Conservation (phyloP, 306 rosid species). For the Lablab purpureus region DNA sequence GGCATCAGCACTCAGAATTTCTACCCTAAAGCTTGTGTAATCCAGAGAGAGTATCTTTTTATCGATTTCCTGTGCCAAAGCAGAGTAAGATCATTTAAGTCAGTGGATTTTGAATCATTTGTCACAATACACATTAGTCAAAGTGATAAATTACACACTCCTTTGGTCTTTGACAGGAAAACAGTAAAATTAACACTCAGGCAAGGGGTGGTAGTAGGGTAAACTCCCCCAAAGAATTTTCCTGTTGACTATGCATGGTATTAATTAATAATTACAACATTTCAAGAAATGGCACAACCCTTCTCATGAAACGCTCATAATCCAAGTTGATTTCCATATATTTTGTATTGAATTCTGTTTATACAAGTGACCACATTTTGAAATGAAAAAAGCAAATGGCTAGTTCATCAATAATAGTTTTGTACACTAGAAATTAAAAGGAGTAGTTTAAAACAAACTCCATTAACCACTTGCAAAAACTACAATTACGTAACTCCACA, state of each 20-base stretch:
- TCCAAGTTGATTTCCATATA: neutral
- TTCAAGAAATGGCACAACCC: neutral
- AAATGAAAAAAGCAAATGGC: neutral
- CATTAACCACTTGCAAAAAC: neutral
- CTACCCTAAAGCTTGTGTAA: constrained; percentile 54
- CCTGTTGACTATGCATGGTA: neutral
- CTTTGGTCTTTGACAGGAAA: neutral
- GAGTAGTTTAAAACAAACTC: neutral
- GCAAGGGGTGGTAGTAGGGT: neutral
- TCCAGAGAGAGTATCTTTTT: constrained; percentile 62
- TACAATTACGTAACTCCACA: neutral
- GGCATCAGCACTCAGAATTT: constrained; percentile 73
- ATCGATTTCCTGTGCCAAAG: constrained; percentile 64
- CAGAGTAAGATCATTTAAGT: constrained; percentile 3
- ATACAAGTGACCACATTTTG: neutral
- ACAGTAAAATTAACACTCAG: neutral
- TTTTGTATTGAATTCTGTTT: too few species aligned
- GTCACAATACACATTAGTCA: neutral
- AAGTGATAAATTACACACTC: neutral
- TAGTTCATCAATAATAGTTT: neutral
- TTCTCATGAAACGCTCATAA: neutral
- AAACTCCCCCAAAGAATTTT: neutral
- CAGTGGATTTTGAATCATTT: neutral
- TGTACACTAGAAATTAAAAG: neutral
- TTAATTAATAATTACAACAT: neutral